Conservation (phyloP, 2,329 filamentous ascomycete species). For the Aspergillus quadrilineatus region DNA sequence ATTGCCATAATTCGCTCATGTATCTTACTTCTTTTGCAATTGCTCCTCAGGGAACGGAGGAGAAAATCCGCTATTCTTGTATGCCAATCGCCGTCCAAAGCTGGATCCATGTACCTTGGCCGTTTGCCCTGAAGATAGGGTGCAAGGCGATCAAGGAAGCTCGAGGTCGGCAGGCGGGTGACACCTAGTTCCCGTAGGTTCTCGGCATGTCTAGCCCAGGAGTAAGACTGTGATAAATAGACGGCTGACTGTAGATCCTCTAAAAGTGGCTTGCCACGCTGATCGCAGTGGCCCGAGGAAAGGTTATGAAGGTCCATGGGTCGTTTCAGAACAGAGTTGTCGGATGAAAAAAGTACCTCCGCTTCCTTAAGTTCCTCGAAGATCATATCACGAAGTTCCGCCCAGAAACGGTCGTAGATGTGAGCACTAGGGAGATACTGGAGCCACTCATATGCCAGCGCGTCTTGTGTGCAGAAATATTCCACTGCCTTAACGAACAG, state of each 20-base stretch:
- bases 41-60: neutral
- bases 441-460: neutral
- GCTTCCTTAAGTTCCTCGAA: slow-evolving; percentile 6
- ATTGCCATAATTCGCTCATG: neutral
- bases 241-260: neutral
- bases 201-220: neutral
- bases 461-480: neutral
- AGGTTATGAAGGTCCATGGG: neutral
- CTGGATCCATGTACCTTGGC: neutral
- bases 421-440: neutral
- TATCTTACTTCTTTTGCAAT: neutral
- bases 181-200: slow-evolving; percentile 1
- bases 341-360: neutral
- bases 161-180: neutral
- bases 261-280: neutral
- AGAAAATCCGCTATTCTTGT: neutral
- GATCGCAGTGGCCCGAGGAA: slow-evolving; percentile 2
- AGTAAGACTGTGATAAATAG: slow-evolving; percentile 2
- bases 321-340: neutral
- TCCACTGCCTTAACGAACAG: neutral
- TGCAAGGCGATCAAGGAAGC: neutral
- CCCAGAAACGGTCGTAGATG: slow-evolving; percentile 5
- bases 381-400: slow-evolving; percentile 4
- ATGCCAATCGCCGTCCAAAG: slow-evolving; percentile 3
- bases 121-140: neutral